phyloP scores from a whole-genome alignment of 768 basidiomycete species.

The Lentinula aciculospora region DNA sequence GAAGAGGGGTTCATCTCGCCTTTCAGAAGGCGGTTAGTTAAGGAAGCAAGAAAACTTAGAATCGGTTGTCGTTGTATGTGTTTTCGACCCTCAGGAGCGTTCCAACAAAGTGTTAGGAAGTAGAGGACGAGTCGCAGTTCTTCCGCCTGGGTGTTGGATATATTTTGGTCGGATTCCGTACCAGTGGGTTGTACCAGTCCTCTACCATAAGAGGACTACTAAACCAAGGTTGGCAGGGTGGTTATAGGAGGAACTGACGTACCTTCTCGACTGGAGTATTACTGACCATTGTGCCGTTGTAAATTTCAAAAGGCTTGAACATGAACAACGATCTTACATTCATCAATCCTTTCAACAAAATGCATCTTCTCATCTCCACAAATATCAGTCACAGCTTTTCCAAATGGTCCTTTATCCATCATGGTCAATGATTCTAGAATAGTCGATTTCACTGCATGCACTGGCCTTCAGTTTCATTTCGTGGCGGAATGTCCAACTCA shows the following conservation, averaged over 20 bases:
- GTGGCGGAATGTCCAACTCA: conserved; percentile 1
- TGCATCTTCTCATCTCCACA: conserved; percentile 16
- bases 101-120: conserved; percentile 31
- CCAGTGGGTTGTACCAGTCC: background rate
- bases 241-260: background rate
- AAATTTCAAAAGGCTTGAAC: background rate
- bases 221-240: background rate
- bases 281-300: background rate
- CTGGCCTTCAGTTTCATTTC: conserved; percentile 11
- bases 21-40: conserved; percentile 15
- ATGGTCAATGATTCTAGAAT: conserved; percentile 26
- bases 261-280: conserved; percentile 5
- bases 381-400: conserved; percentile 9
- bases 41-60: conserved; percentile 16
- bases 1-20: background rate
- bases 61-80: conserved; percentile 15
- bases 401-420: conserved; percentile 10
- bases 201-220: background rate
- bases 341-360: conserved; percentile 24
- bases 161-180: conserved; percentile 2
- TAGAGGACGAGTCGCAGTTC: conserved; percentile 11
- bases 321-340: conserved; percentile 19
- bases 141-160: conserved; percentile 4
- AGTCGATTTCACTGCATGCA: conserved; percentile 23
- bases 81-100: conserved; percentile 15